Conservation (phyloP, 768 basidiomycete genomes). For the Lactarius psammicola region DNA sequence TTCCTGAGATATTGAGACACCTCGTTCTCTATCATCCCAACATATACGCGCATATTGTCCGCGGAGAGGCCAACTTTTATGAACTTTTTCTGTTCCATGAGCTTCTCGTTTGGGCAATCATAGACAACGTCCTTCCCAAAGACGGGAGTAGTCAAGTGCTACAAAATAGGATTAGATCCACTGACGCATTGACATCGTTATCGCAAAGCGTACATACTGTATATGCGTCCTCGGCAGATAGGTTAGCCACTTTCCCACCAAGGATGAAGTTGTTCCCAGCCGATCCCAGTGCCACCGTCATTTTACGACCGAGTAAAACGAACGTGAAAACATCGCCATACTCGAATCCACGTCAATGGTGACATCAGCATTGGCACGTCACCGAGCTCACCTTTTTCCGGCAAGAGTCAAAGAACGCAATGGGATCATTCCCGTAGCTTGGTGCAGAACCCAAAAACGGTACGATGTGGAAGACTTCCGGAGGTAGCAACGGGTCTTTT, state of each 20-base stretch:
- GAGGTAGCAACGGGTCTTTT: constrained; percentile 70
- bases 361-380: background rate
- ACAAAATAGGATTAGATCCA: background rate
- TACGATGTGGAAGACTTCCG: constrained; percentile 89
- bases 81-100: constrained; percentile 99
- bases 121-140: constrained; percentile 99
- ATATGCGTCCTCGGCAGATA: constrained; percentile 97
- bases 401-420: constrained; percentile 80
- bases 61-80: constrained; percentile 93
- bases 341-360: constrained; percentile 42
- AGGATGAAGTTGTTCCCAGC: constrained; percentile 94
- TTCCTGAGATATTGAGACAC: constrained; percentile 61
- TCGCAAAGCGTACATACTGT: constrained; percentile 48
- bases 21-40: constrained; percentile 47
- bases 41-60: constrained; percentile 87
- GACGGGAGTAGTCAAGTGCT: constrained; percentile 92
- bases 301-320: constrained; percentile 79
- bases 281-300: constrained; percentile 88
- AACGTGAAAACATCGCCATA: constrained; percentile 98
- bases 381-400: constrained; percentile 62
- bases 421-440: constrained; percentile 87
- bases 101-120: constrained; percentile 90
- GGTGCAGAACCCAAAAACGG: constrained; percentile 90
- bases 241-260: constrained; percentile 87
- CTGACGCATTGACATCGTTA: too few relatives aligned